A percentile compares a stretch with the other conserved stretches of the same genome.
These are phyloP conservation scores for Rhodocollybia butyracea DNA, from an alignment of 768 basidiomycete species.

Conservation along the genomic window DNA sequence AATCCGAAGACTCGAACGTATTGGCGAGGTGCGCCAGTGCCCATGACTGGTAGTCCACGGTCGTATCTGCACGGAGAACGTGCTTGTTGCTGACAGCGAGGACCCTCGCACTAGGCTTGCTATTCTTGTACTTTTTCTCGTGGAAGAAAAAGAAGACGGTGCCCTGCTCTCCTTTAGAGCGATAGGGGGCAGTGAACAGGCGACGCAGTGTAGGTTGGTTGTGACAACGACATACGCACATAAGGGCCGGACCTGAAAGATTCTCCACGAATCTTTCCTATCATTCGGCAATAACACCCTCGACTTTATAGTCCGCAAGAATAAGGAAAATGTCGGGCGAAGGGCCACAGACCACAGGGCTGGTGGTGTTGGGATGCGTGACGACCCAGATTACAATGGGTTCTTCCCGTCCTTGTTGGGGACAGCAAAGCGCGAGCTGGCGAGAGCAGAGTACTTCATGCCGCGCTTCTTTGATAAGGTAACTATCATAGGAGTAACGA, in stretches of 20 bases:
- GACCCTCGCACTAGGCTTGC: conserved; percentile 20
- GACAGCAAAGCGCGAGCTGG: background rate
- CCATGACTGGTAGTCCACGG: conserved; percentile 18
- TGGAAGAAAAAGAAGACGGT: conserved; percentile 26
- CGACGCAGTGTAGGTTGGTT: background rate
- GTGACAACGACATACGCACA: background rate
- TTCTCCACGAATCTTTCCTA: background rate
- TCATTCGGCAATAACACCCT: background rate
- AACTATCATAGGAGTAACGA: background rate
- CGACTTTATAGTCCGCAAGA: background rate
- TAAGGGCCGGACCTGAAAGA: background rate
- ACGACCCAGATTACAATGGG: background rate
- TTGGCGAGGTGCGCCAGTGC: background rate
- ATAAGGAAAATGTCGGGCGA: background rate
- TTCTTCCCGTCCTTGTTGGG: background rate
- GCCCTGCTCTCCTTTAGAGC: too few relatives aligned
- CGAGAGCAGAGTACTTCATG: background rate
- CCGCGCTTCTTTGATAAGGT: background rate
- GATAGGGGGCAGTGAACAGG: background rate
- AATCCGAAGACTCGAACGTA: background rate
- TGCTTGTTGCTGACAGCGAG: conserved; percentile 20
- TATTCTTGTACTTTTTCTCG: conserved; percentile 21
- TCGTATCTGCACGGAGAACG: conserved; percentile 18
- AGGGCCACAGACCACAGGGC: background rate
- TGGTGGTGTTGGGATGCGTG: background rate